Base-by-base conservation (phyloP, 2,329 filamentous ascomycete genomes). In the Fusarium foetens region DNA sequence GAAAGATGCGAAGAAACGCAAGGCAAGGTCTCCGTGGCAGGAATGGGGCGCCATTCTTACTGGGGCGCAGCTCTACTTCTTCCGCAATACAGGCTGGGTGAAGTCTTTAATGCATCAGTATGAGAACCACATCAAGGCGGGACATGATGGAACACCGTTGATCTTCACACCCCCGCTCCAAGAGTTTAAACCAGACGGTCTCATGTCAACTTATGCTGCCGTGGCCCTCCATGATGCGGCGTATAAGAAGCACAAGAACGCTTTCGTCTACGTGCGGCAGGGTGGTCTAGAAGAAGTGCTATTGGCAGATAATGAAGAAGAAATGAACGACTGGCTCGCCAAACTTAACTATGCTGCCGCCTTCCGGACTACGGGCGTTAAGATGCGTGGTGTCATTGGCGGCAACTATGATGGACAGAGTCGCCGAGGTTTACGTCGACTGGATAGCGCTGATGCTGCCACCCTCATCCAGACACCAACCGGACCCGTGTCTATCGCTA, bases 31-130 rank as follows among this genome's bases (percentile, higher is more conserved):
- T 16, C 95, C 96, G 3, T 99, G 96, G 96, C 95, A 98, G 79
- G 96, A 99, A 86, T 99, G 96, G 96, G 96, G 96, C 58, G 96
- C 94, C 29, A 93, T 99, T 65, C 87, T 99, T 35, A 99, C 96
- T 1, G 94, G 95, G n/a, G 97, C 96, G 10, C 95, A 98, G 78
- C 88, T 99, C 12, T 99, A 98, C 81, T 94, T 99, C 81, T 99
- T 98, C 84, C 92, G 94, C 64, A 98, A 98, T 79, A 92, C 94
- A 9, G 87, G 91, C 25, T 99, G 96, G 95, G 91, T 97, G 38
- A 98, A 97, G 81, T 93, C 89, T 65, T 83, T 99, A 71, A 94
- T 98, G 84, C 89, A 93, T 71, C 96, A 99, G 79, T 92, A 95
- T 79, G 94, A 97, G 49, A 86, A 87, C 17, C 94, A 97, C 76